Conservation (phyloP, 148 eudicot species). For the Rhododendron ferrugineum region DNA sequence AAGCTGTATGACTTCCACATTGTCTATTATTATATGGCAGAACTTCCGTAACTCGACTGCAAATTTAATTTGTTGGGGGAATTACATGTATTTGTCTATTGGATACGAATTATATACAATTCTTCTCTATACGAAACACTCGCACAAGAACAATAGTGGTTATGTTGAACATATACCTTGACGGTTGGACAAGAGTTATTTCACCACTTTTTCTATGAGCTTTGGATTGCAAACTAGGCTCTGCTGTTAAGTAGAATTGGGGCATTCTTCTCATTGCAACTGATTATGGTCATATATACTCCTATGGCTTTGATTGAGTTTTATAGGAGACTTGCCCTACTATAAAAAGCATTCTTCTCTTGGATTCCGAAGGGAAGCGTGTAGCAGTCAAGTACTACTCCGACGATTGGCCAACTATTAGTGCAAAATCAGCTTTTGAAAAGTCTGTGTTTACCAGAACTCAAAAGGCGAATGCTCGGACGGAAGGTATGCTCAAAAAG, state of each 20-base stretch:
- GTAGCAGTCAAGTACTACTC: constrained; percentile 36
- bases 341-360: constrained; percentile 30
- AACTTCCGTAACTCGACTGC: too few relatives aligned
- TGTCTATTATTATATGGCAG: too few relatives aligned
- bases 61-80: too few relatives aligned
- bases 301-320: not conserved
- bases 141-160: not conserved
- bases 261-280: not conserved
- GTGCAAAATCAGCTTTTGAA: constrained; percentile 37
- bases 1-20: not conserved
- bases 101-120: not conserved
- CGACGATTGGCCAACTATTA: constrained; percentile 40
- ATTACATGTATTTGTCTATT: too few relatives aligned
- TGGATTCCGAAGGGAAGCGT: constrained; percentile 40
- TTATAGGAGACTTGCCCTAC: constrained; percentile 37
- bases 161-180: not conserved
- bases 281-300: not conserved
- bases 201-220: not conserved
- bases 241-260: not conserved
- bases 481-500: constrained; percentile 23
- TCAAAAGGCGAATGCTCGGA: constrained; percentile 31
- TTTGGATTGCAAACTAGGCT: not conserved
- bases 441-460: constrained; percentile 27
- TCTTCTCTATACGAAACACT: not conserved
- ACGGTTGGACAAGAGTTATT: not conserved